A percentile compares a stretch with the other conserved stretches of the same genome.
These are phyloP conservation scores for Linum tenue DNA, from an alignment of 345 rosid species.

Conservation along the genomic window DNA sequence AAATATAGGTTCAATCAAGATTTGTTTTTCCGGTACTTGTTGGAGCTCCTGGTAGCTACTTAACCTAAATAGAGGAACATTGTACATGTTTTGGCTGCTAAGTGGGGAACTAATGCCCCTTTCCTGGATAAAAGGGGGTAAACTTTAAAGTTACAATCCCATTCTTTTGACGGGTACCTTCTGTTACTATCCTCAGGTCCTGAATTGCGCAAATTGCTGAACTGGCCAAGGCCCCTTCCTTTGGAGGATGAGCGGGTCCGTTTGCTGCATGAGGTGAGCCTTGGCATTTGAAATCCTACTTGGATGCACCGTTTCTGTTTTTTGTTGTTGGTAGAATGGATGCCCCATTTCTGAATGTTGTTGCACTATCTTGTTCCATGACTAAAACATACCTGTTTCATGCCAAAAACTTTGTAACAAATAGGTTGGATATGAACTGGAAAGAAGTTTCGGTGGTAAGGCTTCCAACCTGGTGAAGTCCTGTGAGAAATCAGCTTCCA, in stretches of 20 bases:
- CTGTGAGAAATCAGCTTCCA: conserved; percentile 59
- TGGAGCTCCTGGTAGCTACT: too few relatives aligned
- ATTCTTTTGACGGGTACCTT: not conserved
- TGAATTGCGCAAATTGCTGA: conserved; percentile 47
- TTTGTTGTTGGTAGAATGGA: not conserved
- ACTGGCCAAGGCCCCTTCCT: conserved; percentile 83
- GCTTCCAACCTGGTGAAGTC: conserved; percentile 61
- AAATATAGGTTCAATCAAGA: too few relatives aligned
- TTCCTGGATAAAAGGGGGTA: too few relatives aligned
- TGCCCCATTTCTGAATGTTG: conserved; percentile 3
- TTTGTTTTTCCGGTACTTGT: too few relatives aligned
- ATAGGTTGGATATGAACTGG: conserved; percentile 67
- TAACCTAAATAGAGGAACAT: too few relatives aligned
- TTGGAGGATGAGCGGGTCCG: conserved; percentile 72
- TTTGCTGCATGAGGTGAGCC: conserved; percentile 56
- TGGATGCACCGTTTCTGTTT: too few relatives aligned
- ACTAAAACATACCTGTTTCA: conserved; percentile 6
- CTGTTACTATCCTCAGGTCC: conserved; percentile 32
- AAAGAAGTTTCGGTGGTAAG: conserved; percentile 57
- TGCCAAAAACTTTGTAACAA: conserved; percentile 8
- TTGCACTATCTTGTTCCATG: not conserved
- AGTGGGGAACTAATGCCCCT: too few relatives aligned
- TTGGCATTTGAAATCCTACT: not conserved
- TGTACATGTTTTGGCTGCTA: too few relatives aligned
- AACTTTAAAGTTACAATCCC: not conserved